phyloP scores from a whole-genome alignment of 177 flowering plant genomes.

The Telopea speciosissima region DNA sequence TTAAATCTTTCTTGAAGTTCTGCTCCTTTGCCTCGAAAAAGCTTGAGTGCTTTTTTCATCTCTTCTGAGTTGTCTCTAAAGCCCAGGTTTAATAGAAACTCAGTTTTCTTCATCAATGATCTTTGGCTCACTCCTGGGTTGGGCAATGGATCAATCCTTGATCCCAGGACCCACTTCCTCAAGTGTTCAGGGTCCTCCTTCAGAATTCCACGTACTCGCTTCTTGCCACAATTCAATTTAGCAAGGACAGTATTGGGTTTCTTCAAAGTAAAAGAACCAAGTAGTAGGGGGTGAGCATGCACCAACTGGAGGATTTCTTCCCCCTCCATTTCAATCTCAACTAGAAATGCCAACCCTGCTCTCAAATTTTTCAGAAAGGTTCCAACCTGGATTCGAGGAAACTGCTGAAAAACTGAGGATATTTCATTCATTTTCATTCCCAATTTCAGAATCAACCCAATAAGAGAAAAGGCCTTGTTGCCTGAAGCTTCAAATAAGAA shows the following conservation, averaged over 20 bases:
- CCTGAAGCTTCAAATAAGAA: constrained; percentile 54
- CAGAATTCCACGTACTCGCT: constrained; percentile 35
- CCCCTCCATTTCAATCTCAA: constrained; percentile 42
- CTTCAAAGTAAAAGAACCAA: constrained; percentile 47
- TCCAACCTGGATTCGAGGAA: constrained; percentile 33
- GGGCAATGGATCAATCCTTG: constrained; percentile 25
- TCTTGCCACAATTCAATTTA: constrained; percentile 34
- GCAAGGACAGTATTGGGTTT: constrained; percentile 29
- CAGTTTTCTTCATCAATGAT: constrained; percentile 28
- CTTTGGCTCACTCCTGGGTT: constrained; percentile 10
- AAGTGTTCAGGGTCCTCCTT: constrained; percentile 44
- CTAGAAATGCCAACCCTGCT: constrained; percentile 30
- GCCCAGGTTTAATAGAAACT: constrained; percentile 51
- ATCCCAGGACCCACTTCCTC: constrained; percentile 42
- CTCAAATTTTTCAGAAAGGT: constrained; percentile 38
- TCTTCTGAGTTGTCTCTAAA: constrained; percentile 38
- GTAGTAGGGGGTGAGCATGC: constrained; percentile 26
- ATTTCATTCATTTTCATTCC: constrained; percentile 29
- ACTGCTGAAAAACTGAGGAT: constrained; percentile 27
- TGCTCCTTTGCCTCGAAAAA: constrained; percentile 48
- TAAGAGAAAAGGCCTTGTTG: constrained; percentile 19
- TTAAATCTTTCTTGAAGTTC: constrained; percentile 57
- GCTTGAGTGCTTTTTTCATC: constrained; percentile 44
- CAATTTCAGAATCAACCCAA: constrained; percentile 44
- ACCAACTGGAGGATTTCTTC: constrained; percentile 38